A percentile compares a stretch with the other conserved stretches of the same genome.
phyloP scores from a whole-genome alignment of 106 monocot species.

The Allium fistulosum region DNA sequence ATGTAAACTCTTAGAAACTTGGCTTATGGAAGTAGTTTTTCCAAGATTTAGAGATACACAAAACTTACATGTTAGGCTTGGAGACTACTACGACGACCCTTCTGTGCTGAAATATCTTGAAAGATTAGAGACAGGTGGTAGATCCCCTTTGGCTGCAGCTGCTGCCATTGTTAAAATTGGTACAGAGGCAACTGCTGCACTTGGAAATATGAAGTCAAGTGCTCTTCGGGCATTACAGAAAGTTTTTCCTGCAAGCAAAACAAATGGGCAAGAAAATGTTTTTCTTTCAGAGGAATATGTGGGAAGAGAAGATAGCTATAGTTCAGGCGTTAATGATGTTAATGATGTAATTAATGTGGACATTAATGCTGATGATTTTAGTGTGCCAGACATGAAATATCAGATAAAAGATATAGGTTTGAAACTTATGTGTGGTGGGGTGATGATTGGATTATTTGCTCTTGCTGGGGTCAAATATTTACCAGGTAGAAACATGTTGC shows the following conservation, averaged over 20 bases:
- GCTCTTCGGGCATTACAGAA: slow-evolving; percentile 63
- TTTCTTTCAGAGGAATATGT: no score
- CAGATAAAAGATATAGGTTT: slow-evolving; percentile 40
- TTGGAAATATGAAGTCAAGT: slow-evolving; percentile 64
- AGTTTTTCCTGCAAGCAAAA: slow-evolving; percentile 51
- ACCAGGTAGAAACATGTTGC: slow-evolving; percentile 28
- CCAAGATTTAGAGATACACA: slow-evolving; percentile 85
- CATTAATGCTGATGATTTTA: slow-evolving; percentile 14
- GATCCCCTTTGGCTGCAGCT: slow-evolving; percentile 80
- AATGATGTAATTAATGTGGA: slow-evolving; percentile 14
- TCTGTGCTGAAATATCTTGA: slow-evolving; percentile 75
- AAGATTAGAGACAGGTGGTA: slow-evolving; percentile 54
- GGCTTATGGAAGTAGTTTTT: slow-evolving; percentile 75
- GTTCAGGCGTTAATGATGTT: slow-evolving; percentile 6
- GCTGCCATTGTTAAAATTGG: slow-evolving; percentile 83
- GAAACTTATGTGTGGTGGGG: slow-evolving; percentile 62
- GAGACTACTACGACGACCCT: slow-evolving; percentile 90
- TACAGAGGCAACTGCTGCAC: slow-evolving; percentile 64
- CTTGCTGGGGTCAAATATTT: slow-evolving; percentile 46
- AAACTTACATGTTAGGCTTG: slow-evolving; percentile 50
- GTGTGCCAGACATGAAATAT: slow-evolving; percentile 19
- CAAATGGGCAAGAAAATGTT: slow-evolving; percentile 3
- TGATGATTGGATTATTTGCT: slow-evolving; percentile 51
- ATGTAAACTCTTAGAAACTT: slow-evolving; percentile 86
- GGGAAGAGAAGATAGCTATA: not conserved